These are phyloP conservation scores for Saprolegnia diclina DNA, from an alignment of 352 stramenopile genomes.

Conservation along the genomic window DNA sequence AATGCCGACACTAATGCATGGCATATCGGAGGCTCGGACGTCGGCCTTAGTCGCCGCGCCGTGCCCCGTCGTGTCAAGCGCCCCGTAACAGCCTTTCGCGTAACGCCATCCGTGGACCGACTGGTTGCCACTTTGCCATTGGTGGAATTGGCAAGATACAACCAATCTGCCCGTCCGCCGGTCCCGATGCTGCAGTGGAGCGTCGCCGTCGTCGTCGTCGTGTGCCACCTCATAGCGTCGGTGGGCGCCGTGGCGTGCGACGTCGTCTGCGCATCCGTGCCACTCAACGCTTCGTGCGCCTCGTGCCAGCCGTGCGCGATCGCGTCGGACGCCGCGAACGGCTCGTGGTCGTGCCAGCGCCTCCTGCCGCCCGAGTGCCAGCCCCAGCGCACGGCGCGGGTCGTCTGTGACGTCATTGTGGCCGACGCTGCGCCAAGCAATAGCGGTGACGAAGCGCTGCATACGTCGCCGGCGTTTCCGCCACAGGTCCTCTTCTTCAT, in stretches of 20 bases:
- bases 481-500: slow-evolving; percentile 3
- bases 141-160: not conserved
- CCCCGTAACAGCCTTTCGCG: not conserved
- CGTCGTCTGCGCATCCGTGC: not conserved
- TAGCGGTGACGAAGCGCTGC: not conserved
- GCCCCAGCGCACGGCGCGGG: not conserved
- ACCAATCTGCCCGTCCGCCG: no score
- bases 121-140: not conserved
- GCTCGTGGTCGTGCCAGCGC: not conserved
- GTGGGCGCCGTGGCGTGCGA: not conserved
- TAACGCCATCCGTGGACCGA: not conserved
- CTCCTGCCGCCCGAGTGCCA: not conserved
- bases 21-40: no score
- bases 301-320: not conserved
- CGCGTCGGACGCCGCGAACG: not conserved
- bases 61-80: no score
- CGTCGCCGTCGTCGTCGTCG: no score
- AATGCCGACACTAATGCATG: no score
- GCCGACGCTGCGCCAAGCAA: no score
- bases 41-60: not conserved
- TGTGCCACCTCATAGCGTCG: not conserved
- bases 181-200: no score
- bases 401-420: not conserved
- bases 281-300: not conserved
- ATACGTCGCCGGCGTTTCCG: not conserved